These are phyloP conservation scores for Chrysanthemum lavandulifolium DNA, from an alignment of 129 eudicot genomes.

Conservation along the genomic window DNA sequence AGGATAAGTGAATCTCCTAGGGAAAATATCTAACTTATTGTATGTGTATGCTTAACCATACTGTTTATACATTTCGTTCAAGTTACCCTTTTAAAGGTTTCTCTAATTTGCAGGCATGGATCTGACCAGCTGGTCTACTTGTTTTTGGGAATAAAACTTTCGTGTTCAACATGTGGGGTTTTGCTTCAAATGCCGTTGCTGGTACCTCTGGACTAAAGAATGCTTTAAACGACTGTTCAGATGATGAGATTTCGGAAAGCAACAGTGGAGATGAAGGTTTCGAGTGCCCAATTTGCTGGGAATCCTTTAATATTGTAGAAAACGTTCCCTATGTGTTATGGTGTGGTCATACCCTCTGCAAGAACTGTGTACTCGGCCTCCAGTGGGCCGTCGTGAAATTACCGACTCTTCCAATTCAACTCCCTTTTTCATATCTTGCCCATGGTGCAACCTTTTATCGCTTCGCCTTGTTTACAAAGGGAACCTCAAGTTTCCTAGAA, in stretches of 20 bases:
- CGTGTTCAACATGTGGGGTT: constrained; percentile 48
- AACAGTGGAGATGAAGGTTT: constrained; percentile 57
- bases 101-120: constrained; percentile 26
- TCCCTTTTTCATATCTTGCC: constrained; percentile 62
- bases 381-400: constrained; percentile 59
- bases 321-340: constrained; percentile 59
- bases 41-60: neutral
- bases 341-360: constrained; percentile 69
- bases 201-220: constrained; percentile 33
- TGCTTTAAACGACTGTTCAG: constrained; percentile 44
- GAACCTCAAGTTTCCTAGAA: constrained; percentile 47
- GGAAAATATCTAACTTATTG: neutral
- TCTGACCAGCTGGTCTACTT: constrained; percentile 12
- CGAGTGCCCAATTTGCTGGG: constrained; percentile 68
- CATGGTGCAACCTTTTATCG: constrained; percentile 62
- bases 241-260: constrained; percentile 50
- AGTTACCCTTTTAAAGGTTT: neutral
- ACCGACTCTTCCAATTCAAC: constrained; percentile 56
- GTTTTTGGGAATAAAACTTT: constrained; percentile 13
- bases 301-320: constrained; percentile 61
- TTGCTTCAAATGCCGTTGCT: constrained; percentile 44
- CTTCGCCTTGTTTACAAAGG: constrained; percentile 53
- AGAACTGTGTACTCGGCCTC: constrained; percentile 54
- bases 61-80: neutral
- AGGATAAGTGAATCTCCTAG: neutral